phyloP scores from a whole-genome alignment of 768 basidiomycete genomes.

The Tulasnella sp. region DNA sequence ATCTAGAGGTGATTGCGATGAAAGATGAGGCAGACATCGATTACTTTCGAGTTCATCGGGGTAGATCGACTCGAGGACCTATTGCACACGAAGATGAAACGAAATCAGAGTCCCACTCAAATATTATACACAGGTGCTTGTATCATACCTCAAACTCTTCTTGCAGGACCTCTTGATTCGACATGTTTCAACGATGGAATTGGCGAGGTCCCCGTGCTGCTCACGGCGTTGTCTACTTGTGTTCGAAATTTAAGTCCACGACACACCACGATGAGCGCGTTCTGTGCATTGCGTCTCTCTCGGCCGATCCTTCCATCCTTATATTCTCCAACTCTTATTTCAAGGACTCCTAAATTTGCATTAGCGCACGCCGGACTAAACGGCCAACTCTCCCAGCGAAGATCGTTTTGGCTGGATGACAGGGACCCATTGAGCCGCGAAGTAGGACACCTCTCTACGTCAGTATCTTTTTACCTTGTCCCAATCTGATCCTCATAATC shows the following conservation, averaged over 20 bases:
- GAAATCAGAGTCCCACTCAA: no score
- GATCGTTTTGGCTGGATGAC: not conserved
- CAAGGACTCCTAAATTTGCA: not conserved
- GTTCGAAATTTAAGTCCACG: not conserved
- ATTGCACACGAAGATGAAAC: no score
- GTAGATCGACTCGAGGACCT: slow-evolving; percentile 95
- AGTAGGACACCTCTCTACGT: slow-evolving; percentile 3
- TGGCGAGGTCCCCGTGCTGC: no score
- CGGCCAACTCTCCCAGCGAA: not conserved
- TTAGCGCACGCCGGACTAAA: not conserved
- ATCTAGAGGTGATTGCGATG: slow-evolving; percentile 19
- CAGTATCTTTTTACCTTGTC: not conserved
- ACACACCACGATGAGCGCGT: not conserved
- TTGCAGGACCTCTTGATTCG: slow-evolving; percentile 42
- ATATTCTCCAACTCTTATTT: not conserved
- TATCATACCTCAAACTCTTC: slow-evolving; percentile 96
- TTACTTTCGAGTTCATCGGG: slow-evolving; percentile 85
- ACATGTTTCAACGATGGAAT: not conserved
- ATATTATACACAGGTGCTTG: no score
- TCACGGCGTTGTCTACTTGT: no score
- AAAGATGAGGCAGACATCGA: slow-evolving; percentile 30
- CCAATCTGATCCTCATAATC: not conserved
- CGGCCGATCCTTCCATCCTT: not conserved
- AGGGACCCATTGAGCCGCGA: not conserved
- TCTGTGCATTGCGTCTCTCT: not conserved